Evolutionary conservation across 768 basidiomycete species (phyloP).

Genomic region (Russula brevipes): DNA sequence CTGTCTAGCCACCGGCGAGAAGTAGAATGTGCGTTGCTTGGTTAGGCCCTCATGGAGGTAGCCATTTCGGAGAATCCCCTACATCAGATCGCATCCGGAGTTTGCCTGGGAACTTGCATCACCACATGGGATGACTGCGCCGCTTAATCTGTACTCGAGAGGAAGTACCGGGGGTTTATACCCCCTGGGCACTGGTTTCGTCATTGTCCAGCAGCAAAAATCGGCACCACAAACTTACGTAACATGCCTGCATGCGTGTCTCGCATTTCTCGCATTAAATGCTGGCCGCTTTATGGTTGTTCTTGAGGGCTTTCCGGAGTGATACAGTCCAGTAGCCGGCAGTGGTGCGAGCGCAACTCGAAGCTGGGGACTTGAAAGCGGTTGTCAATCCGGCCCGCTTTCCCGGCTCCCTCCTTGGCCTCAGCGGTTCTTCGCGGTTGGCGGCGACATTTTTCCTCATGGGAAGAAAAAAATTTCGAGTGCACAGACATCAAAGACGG

Average conservation of each 20-base stretch:
- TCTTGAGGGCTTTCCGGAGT: neutral
- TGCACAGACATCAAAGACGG: conserved; percentile 33
- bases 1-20: conserved; percentile 7
- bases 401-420: neutral
- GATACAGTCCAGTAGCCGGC: neutral
- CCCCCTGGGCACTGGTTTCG: neutral
- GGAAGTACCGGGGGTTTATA: neutral
- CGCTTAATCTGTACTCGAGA: neutral
- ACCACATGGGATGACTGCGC: conserved; percentile 2
- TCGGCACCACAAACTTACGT: neutral
- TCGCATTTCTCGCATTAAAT: neutral
- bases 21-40: neutral
- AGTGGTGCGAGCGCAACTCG: too few species aligned
- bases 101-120: neutral
- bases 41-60: neutral
- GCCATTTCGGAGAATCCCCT: neutral
- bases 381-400: neutral
- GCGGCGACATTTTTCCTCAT: conserved; percentile 29
- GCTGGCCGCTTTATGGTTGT: neutral
- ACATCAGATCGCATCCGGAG: neutral
- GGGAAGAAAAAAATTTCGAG: conserved; percentile 49
- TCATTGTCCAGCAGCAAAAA: neutral
- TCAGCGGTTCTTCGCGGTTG: neutral
- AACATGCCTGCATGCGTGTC: neutral
- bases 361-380: neutral